Conservation (phyloP, 352 stramenopile species). For the Globisporangium irregulare region DNA sequence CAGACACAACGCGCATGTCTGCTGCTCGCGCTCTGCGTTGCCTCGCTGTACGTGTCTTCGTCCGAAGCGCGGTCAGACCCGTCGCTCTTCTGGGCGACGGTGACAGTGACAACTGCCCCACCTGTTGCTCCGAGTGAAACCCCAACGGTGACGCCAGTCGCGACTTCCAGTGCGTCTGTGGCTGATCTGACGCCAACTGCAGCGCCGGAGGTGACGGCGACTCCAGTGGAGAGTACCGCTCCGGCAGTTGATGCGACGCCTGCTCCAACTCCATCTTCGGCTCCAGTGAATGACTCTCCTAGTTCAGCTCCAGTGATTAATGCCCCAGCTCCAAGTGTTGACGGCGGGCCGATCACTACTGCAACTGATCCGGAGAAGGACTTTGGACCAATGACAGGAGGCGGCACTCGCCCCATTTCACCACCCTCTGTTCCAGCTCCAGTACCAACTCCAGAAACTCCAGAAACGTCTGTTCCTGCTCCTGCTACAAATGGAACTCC, state of each 20-base stretch:
- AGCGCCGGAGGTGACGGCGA: background rate
- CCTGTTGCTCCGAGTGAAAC: background rate
- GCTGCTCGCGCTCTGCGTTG: slow-evolving; percentile 1
- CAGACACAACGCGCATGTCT: background rate
- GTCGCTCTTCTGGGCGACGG: slow-evolving; percentile 4
- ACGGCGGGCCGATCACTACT: background rate
- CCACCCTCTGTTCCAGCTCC: background rate
- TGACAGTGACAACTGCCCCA: slow-evolving; percentile 1
- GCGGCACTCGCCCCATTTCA: background rate
- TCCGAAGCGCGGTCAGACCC: slow-evolving; percentile 5
- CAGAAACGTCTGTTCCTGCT: background rate
- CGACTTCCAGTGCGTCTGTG: background rate
- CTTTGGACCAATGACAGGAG: slow-evolving; percentile 1
- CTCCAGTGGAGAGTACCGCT: background rate
- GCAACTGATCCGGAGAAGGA: background rate
- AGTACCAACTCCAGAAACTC: background rate
- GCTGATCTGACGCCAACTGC: background rate
- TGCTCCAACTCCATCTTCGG: background rate
- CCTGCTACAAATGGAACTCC: background rate
- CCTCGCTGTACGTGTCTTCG: background rate
- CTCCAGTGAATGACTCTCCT: background rate
- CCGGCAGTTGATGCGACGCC: background rate
- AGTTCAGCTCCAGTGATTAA: background rate
- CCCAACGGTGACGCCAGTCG: background rate
- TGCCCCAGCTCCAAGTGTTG: background rate